A percentile compares a stretch with the other conserved stretches of the same genome.
Evolutionary conservation across 306 rosid species (phyloP).

Genomic region (Alnus rubra): DNA sequence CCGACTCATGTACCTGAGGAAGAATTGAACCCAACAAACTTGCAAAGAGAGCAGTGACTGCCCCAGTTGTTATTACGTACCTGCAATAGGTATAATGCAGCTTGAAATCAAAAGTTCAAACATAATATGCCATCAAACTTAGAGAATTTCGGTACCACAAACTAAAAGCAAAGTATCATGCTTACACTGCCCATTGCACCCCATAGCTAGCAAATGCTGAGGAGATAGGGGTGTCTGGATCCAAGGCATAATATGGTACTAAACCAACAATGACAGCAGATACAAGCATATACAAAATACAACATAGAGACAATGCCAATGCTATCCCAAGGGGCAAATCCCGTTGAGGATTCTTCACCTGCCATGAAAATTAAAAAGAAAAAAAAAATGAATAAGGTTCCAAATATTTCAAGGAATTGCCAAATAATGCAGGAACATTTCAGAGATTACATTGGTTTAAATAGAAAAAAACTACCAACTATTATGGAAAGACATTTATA

Average conservation of each 20-base stretch:
- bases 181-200: slow-evolving; percentile 81
- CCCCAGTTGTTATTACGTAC: slow-evolving; percentile 71
- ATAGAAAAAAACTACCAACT: too few species aligned
- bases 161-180: slow-evolving; percentile 26
- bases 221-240: slow-evolving; percentile 77
- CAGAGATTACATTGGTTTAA: not conserved
- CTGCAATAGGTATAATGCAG: slow-evolving; percentile 38
- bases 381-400: not conserved
- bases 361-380: slow-evolving; percentile 23
- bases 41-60: slow-evolving; percentile 77
- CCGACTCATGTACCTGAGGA: slow-evolving; percentile 64
- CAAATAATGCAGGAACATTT: not conserved
- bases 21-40: slow-evolving; percentile 84
- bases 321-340: slow-evolving; percentile 73
- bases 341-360: slow-evolving; percentile 75
- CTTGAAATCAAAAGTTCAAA: slow-evolving; percentile 14
- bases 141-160: slow-evolving; percentile 19
- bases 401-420: not conserved
- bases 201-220: slow-evolving; percentile 62
- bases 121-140: not conserved
- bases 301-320: slow-evolving; percentile 55
- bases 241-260: slow-evolving; percentile 60
- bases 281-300: slow-evolving; percentile 69
- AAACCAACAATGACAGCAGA: slow-evolving; percentile 65
- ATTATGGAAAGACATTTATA: too few species aligned